Evolutionary conservation across 2,329 filamentous ascomycete species (phyloP), one percentile per base, ranked within the genome.

Genomic region (Colletotrichum tamarilloi): DNA sequence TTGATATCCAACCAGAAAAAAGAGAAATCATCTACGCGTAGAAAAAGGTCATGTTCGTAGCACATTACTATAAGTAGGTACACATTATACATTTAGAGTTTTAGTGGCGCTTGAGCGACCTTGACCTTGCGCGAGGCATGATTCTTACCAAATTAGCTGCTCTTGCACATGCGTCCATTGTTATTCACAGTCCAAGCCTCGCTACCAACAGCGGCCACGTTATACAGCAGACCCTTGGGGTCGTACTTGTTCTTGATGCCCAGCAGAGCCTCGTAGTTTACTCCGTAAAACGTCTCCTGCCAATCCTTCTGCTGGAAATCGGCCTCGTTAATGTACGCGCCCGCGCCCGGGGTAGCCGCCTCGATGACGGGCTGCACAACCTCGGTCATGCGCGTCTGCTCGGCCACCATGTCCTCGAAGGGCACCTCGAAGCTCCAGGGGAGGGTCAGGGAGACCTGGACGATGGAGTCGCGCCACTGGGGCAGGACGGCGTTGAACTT

Each of bases 401-500:
- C 46, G 14, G 71, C 71, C 2, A 65, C 55, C 72, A 75, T 75
- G 60, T 76, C 74, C 4, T 49, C 49, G 22, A 58, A 72, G 46
- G 72, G 72, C 5, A 42, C 68, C 12, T 72, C 63, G n/a, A 67
- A 69, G 32, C 64, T 72, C 74, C 74, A 76, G 5, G 66, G 65
- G 28, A 69, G 58, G 6, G 69, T 72, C 69, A 77, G 73, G 68
- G 84, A 78, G 7, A 77, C 74, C 64, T 81, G 78, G 30, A 82
- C 75, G 46, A 85, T 75, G 5, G 84, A 76, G 24, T 79, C 76
- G 22, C 84, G 79, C 84, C 84, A 86, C 19, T 80, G 80, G 0
- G 85, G 85, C 4, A 85, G 83, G 2, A 85, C 82, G 0, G 85
- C 75, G 35, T 84, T 83, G 42, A 49, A 49, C 19, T 49, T 49